phyloP scores from a whole-genome alignment of 2,329 filamentous ascomycete species.

The Monilinia vaccinii-corymbosi region DNA sequence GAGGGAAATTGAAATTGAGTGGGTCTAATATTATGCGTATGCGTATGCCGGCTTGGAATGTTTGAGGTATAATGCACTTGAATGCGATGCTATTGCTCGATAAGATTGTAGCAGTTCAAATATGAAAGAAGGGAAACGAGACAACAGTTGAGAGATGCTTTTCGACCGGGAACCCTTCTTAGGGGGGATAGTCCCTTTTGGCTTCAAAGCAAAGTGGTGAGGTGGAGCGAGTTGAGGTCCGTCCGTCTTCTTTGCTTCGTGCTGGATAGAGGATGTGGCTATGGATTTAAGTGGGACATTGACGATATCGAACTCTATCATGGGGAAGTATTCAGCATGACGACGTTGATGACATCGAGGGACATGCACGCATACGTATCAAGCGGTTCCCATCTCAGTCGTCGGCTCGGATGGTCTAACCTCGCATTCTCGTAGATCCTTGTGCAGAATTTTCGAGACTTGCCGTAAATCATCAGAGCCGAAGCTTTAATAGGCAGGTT shows the following conservation, averaged over 20 bases:
- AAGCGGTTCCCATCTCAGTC: not conserved
- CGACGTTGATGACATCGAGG: not conserved
- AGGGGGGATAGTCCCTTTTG: not conserved
- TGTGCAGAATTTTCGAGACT: not conserved
- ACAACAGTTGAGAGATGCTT: too few relatives aligned
- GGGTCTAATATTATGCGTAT: not conserved
- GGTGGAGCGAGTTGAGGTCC: too few relatives aligned
- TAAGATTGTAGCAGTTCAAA: not conserved
- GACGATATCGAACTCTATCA: conserved; percentile 1
- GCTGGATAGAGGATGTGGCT: not conserved
- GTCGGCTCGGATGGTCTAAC: not conserved
- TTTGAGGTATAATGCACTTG: not conserved
- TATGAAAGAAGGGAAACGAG: not conserved
- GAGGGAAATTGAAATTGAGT: not conserved
- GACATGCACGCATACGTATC: not conserved
- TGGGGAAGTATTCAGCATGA: not conserved
- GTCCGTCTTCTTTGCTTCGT: too few relatives aligned
- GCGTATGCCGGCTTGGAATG: not conserved
- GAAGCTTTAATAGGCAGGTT: not conserved
- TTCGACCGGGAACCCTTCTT: too few relatives aligned
- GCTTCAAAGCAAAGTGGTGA: not conserved
- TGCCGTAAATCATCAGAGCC: not conserved
- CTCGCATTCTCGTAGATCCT: not conserved
- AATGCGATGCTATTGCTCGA: not conserved
- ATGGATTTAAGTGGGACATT: not conserved